These are phyloP conservation scores for Rhynchosporium graminicola DNA, from an alignment of 2,329 filamentous ascomycete species.

Conservation along the genomic window DNA sequence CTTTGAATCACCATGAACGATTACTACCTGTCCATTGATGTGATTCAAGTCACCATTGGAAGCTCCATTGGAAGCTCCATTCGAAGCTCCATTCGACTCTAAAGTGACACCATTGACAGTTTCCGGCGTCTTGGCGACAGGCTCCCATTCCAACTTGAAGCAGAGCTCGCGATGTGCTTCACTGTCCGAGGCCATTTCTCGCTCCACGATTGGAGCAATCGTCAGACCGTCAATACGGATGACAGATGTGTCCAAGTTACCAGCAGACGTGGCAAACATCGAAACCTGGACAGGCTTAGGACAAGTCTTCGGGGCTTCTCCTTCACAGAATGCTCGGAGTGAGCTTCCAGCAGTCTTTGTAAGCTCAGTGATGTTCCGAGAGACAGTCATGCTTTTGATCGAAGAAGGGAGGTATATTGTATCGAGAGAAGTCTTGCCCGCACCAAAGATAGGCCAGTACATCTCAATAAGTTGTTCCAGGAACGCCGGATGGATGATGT, in stretches of 20 bases:
- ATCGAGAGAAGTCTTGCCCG: conserved; percentile 39
- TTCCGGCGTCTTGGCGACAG: not conserved
- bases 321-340: conserved; percentile 45
- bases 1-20: conserved; percentile 30
- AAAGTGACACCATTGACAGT: not conserved
- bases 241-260: conserved; percentile 40
- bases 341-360: conserved; percentile 44
- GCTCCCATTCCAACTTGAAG: conserved; percentile 51
- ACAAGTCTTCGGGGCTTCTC: conserved; percentile 32
- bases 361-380: conserved; percentile 38
- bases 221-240: conserved; percentile 44
- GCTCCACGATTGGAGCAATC: conserved; percentile 47
- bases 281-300: conserved; percentile 45
- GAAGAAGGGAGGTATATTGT: conserved; percentile 49
- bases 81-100: conserved; percentile 9
- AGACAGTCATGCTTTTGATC: conserved; percentile 44
- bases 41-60: conserved; percentile 7
- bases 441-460: conserved; percentile 44
- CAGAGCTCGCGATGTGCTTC: conserved; percentile 47
- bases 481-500: conserved; percentile 49
- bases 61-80: not conserved
- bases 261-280: conserved; percentile 42
- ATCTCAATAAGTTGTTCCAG: conserved; percentile 50
- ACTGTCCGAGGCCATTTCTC: conserved; percentile 35
- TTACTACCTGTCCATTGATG: conserved; percentile 36